Conservation (phyloP, 495 filamentous ascomycete genomes). For the Aspergillus panamensis region DNA sequence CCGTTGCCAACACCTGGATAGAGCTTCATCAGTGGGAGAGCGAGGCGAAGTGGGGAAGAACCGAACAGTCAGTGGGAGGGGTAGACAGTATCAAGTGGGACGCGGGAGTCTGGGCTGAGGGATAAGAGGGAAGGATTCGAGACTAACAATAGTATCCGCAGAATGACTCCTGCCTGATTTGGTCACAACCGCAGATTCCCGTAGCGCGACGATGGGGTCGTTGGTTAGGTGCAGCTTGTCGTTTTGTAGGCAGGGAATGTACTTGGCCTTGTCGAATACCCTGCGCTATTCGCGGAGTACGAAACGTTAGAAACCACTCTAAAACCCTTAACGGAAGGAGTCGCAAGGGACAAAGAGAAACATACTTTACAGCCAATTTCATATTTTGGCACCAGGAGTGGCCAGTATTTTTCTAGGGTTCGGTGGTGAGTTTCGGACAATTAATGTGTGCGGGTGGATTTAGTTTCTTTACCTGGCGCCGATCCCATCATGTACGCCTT, state of each 20-base stretch:
- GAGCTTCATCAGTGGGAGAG: neutral
- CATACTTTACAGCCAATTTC: conserved; percentile 13
- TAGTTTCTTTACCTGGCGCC: neutral
- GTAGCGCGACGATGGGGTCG: conserved; percentile 2
- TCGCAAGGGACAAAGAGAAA: neutral
- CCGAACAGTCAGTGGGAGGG: neutral
- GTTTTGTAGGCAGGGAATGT: conserved; percentile 6
- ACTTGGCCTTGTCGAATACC: conserved; percentile 3
- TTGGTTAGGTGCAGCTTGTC: conserved; percentile 6
- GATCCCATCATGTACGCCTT: conserved; percentile 8
- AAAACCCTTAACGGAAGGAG: neutral
- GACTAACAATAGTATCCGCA: conserved; percentile 9
- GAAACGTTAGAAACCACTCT: neutral
- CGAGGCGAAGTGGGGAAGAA: neutral
- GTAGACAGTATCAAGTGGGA: neutral
- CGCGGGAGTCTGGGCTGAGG: neutral
- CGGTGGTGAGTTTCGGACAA: neutral
- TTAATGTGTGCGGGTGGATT: neutral
- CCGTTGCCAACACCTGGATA: conserved; percentile 14
- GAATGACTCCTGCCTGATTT: conserved; percentile 1
- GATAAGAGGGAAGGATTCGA: neutral
- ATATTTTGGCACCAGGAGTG: conserved; percentile 5
- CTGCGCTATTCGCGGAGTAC: neutral
- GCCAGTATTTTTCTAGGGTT: conserved; percentile 7
- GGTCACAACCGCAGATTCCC: conserved; percentile 1